These are phyloP conservation scores for Saccharomyces hybrid DNA, from an alignment of 1,139 yeast genomes.

Conservation along the genomic window DNA sequence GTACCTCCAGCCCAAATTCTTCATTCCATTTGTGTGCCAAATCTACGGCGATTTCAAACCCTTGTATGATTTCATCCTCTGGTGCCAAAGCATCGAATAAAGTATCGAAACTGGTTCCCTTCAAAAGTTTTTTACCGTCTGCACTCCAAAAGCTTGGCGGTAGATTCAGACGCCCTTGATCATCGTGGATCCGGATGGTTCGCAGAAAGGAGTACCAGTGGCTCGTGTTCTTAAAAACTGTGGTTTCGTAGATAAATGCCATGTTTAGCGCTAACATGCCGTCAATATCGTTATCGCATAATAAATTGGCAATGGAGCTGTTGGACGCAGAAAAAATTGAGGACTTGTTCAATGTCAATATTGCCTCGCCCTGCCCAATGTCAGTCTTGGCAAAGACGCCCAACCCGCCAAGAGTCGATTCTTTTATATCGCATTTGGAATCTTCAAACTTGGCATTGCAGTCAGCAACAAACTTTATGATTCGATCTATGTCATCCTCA, in stretches of 20 bases:
- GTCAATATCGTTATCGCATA: slow-evolving; percentile 51
- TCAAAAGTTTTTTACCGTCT: slow-evolving; percentile 40
- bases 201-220: slow-evolving; percentile 71
- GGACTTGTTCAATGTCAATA: slow-evolving; percentile 39
- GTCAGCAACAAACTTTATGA: slow-evolving; percentile 41
- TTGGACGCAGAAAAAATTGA: slow-evolving; percentile 50
- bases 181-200: slow-evolving; percentile 39
- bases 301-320: slow-evolving; percentile 58
- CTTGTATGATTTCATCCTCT: slow-evolving; percentile 44
- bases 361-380: slow-evolving; percentile 32
- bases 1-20: slow-evolving; percentile 35
- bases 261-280: slow-evolving; percentile 64
- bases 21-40: slow-evolving; percentile 39
- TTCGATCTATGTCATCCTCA: slow-evolving; percentile 21
- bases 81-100: slow-evolving; percentile 38
- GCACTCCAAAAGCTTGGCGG: slow-evolving; percentile 66
- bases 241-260: slow-evolving; percentile 63
- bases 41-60: slow-evolving; percentile 44
- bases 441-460: slow-evolving; percentile 40
- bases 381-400: slow-evolving; percentile 60
- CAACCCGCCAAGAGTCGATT: slow-evolving; percentile 54
- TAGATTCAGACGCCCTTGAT: slow-evolving; percentile 29
- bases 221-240: slow-evolving; percentile 43
- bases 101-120: slow-evolving; percentile 60
- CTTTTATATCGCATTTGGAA: slow-evolving; percentile 41